A percentile compares a stretch with the other conserved stretches of the same genome.
These are phyloP conservation scores for Phytophthora sansomeana DNA, from an alignment of 352 stramenopile species.

Conservation along the genomic window DNA sequence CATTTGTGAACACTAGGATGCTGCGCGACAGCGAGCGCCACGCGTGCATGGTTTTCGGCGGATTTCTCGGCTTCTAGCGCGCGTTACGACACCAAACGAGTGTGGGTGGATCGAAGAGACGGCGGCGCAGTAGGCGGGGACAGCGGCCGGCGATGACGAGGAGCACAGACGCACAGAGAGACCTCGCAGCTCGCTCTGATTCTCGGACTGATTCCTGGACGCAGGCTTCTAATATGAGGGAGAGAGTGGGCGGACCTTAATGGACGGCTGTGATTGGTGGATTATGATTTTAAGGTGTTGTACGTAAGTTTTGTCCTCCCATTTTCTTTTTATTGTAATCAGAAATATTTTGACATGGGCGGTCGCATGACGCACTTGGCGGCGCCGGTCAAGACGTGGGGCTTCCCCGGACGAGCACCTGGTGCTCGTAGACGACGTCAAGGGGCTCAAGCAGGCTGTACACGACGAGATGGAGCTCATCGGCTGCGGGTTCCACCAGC, in stretches of 20 bases:
- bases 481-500: conserved; percentile 77
- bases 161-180: conserved; percentile 9
- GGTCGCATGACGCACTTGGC: conserved; percentile 16
- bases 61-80: conserved; percentile 21
- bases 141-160: background rate
- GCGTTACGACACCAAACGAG: conserved; percentile 30
- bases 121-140: conserved; percentile 5
- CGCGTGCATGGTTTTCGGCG: conserved; percentile 41
- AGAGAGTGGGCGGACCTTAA: conserved; percentile 7
- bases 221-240: conserved; percentile 4
- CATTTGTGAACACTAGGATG: conserved; percentile 90
- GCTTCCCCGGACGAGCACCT: conserved; percentile 23
- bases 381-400: conserved; percentile 36
- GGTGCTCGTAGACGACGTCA: conserved; percentile 64
- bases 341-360: conserved; percentile 19
- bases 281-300: background rate
- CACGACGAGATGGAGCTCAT: conserved; percentile 82
- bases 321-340: conserved; percentile 2
- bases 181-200: conserved; percentile 14
- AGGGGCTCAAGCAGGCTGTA: conserved; percentile 70
- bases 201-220: background rate
- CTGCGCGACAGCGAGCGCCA: conserved; percentile 82
- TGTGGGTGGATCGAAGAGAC: conserved; percentile 4
- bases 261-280: conserved; percentile 6
- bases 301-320: background rate